phyloP scores from a whole-genome alignment of 805 yeast genomes.

The Priceomyces carsonii region DNA sequence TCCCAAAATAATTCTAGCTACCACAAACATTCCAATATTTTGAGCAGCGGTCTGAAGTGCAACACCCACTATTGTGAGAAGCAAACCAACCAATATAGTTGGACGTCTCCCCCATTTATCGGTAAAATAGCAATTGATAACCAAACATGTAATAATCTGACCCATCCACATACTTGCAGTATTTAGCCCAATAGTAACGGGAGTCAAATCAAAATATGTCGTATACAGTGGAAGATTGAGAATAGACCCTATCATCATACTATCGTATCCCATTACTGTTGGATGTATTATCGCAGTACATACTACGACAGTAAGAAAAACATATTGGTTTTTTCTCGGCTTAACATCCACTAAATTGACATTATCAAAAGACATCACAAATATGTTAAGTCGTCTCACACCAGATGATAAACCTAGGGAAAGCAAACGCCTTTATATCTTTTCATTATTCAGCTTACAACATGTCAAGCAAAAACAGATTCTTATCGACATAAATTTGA shows the following conservation, averaged over 20 bases:
- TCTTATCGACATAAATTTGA: no score
- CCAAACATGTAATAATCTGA: constrained; percentile 6
- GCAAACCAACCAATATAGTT: constrained; percentile 23
- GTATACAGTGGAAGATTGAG: neutral
- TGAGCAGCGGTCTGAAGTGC: constrained; percentile 37
- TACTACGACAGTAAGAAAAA: no score
- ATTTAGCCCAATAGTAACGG: constrained; percentile 10
- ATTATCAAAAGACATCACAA: no score
- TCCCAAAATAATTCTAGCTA: constrained; percentile 37
- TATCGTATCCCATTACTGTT: neutral
- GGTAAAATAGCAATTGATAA: constrained; percentile 3
- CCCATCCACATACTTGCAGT: constrained; percentile 14
- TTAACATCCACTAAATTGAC: no score
- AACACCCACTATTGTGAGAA: constrained; percentile 30
- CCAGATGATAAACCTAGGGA: no score
- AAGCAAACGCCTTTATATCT: no score
- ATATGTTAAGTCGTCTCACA: no score
- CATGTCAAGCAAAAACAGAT: no score
- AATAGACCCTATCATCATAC: neutral
- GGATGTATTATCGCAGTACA: neutral
- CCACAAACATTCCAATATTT: constrained; percentile 35
- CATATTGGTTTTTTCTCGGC: no score
- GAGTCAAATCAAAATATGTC: neutral
- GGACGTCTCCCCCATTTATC: constrained; percentile 26
- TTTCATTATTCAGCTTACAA: no score